Evolutionary conservation across 1,284 basidiomycete genomes (phyloP).

Genomic region (Pseudozyma flocculosa): DNA sequence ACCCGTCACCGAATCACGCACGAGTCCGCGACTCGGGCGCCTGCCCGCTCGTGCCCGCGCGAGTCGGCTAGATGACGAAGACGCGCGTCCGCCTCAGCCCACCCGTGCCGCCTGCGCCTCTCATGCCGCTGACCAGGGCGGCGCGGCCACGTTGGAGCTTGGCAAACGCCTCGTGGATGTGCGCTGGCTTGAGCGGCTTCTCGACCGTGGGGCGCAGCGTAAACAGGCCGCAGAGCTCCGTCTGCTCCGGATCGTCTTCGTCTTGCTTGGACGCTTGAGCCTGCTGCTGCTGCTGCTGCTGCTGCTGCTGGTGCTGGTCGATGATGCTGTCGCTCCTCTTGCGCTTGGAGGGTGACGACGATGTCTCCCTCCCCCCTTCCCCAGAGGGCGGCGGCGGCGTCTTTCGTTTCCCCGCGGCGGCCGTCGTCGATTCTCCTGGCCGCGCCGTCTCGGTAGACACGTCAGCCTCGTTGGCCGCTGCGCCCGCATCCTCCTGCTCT

Average conservation of each 20-base stretch:
- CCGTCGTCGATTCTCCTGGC: too few relatives aligned
- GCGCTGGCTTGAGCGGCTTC: conserved; percentile 41
- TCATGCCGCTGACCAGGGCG: conserved; percentile 26
- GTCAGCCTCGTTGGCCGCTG: too few relatives aligned
- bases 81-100: conserved; percentile 47
- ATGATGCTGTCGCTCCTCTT: conserved; percentile 1
- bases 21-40: too few relatives aligned
- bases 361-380: too few relatives aligned
- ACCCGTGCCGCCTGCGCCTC: conserved; percentile 41
- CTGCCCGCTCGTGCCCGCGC: too few relatives aligned
- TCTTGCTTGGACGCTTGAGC: neutral
- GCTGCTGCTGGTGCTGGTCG: conserved; percentile 6
- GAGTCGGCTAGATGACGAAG: conserved; percentile 50
- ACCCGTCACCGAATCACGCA: too few relatives aligned
- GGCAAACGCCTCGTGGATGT: conserved; percentile 54
- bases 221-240: conserved; percentile 40
- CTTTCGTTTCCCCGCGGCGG: too few relatives aligned
- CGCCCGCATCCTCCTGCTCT: too few relatives aligned
- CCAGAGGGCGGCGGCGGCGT: too few relatives aligned
- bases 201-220: conserved; percentile 28
- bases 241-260: neutral
- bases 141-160: conserved; percentile 40
- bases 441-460: too few relatives aligned
- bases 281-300: conserved; percentile 2
- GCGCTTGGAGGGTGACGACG: too few relatives aligned